A percentile compares a stretch with the other conserved stretches of the same genome.
phyloP scores from a whole-genome alignment of 2,329 filamentous ascomycete genomes.

The Onygenales sp. region DNA sequence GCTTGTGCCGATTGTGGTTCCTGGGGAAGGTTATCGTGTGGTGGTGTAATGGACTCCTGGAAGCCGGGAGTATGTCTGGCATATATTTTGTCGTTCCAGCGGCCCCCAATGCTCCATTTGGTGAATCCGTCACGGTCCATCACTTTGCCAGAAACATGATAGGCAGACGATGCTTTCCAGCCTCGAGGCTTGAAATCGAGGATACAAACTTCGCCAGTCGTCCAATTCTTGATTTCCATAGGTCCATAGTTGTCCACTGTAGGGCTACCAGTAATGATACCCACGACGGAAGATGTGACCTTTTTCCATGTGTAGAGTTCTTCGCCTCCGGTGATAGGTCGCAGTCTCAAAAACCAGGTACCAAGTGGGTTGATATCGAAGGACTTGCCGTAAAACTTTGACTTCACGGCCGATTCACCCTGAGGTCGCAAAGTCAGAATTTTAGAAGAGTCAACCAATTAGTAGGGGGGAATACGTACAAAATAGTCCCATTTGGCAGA shows the following conservation, averaged over 20 bases:
- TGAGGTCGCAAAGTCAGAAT: conserved; percentile 25
- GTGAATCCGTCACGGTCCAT: conserved; percentile 70
- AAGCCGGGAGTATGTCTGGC: conserved; percentile 86
- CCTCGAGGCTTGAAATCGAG: conserved; percentile 92
- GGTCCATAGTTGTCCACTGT: conserved; percentile 95
- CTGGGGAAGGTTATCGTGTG: conserved; percentile 42
- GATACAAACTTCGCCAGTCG: conserved; percentile 78
- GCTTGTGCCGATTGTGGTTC: conserved; percentile 60
- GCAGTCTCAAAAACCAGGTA: conserved; percentile 88
- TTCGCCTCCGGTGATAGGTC: conserved; percentile 63
- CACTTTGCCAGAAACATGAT: conserved; percentile 79
- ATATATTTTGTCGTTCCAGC: conserved; percentile 97
- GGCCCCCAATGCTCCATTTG: conserved; percentile 79
- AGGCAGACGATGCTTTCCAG: conserved; percentile 90
- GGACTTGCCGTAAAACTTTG: conserved; percentile 94
- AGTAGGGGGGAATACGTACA: conserved; percentile 27
- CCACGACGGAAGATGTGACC: conserved; percentile 92
- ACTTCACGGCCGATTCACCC: conserved; percentile 89
- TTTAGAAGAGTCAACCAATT: background rate
- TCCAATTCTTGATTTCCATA: conserved; percentile 98
- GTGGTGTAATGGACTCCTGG: conserved; percentile 58
- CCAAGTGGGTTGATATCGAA: conserved; percentile 95
- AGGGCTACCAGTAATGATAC: conserved; percentile 94
- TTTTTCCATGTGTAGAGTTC: conserved; percentile 99
- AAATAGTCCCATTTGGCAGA: conserved; percentile 92